Base-by-base conservation (phyloP, 2,329 filamentous ascomycete species). In the Phialemoniopsis sp. region DNA sequence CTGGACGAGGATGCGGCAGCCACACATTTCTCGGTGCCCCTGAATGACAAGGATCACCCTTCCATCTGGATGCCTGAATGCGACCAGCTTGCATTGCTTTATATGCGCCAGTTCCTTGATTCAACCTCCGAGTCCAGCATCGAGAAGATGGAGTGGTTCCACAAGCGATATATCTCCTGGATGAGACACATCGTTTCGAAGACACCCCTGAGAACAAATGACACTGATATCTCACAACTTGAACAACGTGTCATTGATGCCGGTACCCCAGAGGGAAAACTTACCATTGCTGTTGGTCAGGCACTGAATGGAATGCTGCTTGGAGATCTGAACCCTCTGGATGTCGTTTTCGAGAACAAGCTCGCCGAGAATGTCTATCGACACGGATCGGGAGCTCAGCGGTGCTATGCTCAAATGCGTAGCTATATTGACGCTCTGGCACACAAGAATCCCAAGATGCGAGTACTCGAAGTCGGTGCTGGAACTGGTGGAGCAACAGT, bases 401-500 rank as follows among this genome's bases (percentile, higher is more conserved):
- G 43, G 15, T 48, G 42, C 40, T 47, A 47, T 29, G 37, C 28
- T 9, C 38, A 40, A 26, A 17, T 40, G 38, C 35, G 38, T 15
- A 36, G 44, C 28, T 57, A 58, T 33, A 21, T 51, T 4, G 44
- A 53, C 19, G 39, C 49, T 0, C 32, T 52, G 5, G 48, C 47
- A 5, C 51, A 62, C 46, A 56, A 58, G 39, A 56, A 57, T 21
- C 56, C 60, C 2, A 46, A 46, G 10, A 47, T 65, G 40, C 47
- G 50, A 5, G 54, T 65, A 26, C 54, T 66, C 7, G 63, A 67
- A 43, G 54, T 67, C 15, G 63, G 62, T 10, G 57, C 53, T 5
- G 62, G 60, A 3, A 64, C 56, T 2, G 60, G 60, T 4, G 52
- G 53, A 6, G 51, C 58, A 12, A 64, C 62, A 1, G 37, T 42